Conservation (phyloP, 2,329 filamentous ascomycete species). For the Arthrobotrys pseudoclavata region DNA sequence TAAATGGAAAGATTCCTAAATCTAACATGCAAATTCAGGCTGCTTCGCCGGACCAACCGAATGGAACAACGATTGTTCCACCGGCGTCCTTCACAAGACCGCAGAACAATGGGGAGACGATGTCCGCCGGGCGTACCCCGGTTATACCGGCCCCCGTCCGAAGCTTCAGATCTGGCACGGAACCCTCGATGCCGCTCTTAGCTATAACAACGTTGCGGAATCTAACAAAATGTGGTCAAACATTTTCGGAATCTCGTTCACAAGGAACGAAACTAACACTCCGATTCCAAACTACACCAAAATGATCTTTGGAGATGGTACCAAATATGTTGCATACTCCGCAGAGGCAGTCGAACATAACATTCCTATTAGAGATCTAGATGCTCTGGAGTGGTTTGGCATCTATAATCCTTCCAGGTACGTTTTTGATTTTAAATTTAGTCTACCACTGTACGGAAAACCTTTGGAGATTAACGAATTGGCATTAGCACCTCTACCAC, state of each 20-base stretch:
- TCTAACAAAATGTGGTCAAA: constrained; percentile 64
- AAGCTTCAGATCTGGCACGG: constrained; percentile 66
- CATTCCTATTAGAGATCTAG: constrained; percentile 41
- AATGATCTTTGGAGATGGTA: constrained; percentile 65
- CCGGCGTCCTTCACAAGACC: constrained; percentile 44
- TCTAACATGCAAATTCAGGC: neutral
- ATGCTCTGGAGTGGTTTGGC: constrained; percentile 42
- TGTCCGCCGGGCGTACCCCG: constrained; percentile 65
- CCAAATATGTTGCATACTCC: constrained; percentile 64
- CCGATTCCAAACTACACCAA: constrained; percentile 64
- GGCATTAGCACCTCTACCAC: constrained; percentile 20
- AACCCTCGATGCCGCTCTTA: constrained; percentile 64
- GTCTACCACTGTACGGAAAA: neutral
- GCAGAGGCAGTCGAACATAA: constrained; percentile 61
- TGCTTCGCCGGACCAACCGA: constrained; percentile 64
- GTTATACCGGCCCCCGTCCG: constrained; percentile 65
- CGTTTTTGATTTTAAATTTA: neutral
- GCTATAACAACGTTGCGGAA: constrained; percentile 63
- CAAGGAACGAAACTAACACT: constrained; percentile 63
- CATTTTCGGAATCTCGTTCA: constrained; percentile 60
- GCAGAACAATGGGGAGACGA: constrained; percentile 61
- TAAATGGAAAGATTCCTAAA: neutral
- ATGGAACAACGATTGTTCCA: constrained; percentile 40
- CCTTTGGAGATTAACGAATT: neutral
- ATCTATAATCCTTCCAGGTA: constrained; percentile 40